Conservation (phyloP, 2,329 filamentous ascomycete genomes). For the Epicoccum sorghinum region DNA sequence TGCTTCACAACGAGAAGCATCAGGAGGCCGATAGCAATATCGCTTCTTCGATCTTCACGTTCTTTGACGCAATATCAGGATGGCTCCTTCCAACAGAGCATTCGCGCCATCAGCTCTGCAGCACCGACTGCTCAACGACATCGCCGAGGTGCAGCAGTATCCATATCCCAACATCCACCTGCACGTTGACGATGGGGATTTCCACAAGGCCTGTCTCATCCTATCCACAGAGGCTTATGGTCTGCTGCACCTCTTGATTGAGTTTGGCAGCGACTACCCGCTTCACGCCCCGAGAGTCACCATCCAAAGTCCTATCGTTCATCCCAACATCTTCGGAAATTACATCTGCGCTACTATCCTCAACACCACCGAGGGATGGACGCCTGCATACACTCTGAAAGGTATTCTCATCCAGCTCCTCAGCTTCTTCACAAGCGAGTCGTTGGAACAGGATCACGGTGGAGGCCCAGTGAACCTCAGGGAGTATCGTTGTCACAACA, state of each 20-base stretch:
- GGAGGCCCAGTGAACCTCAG: constrained; percentile 33
- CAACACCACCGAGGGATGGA: constrained; percentile 52
- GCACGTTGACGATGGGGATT: constrained; percentile 45
- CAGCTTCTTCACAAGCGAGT: constrained; percentile 59
- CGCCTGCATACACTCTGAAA: constrained; percentile 59
- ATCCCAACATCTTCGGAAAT: constrained; percentile 54
- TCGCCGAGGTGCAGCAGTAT: constrained; percentile 53
- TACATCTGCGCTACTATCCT: constrained; percentile 59
- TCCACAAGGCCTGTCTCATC: constrained; percentile 52
- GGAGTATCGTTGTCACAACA: constrained; percentile 3
- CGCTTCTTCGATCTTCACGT: neutral
- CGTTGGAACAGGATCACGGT: constrained; percentile 50
- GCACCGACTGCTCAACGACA: constrained; percentile 48
- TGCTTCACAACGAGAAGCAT: neutral
- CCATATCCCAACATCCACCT: constrained; percentile 57
- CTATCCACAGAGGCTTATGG: constrained; percentile 50
- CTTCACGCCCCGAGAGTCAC: constrained; percentile 47
- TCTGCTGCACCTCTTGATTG: constrained; percentile 53
- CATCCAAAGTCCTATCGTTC: constrained; percentile 51
- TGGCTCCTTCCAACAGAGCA: neutral
- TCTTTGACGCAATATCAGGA: neutral
- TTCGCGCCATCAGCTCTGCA: neutral
- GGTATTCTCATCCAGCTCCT: constrained; percentile 59
- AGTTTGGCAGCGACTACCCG: constrained; percentile 49
- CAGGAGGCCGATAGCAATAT: constrained; percentile 4